A percentile compares a stretch with the other conserved stretches of the same genome.
phyloP scores from a whole-genome alignment of 352 stramenopile genomes.

The Pythium aristosporum region DNA sequence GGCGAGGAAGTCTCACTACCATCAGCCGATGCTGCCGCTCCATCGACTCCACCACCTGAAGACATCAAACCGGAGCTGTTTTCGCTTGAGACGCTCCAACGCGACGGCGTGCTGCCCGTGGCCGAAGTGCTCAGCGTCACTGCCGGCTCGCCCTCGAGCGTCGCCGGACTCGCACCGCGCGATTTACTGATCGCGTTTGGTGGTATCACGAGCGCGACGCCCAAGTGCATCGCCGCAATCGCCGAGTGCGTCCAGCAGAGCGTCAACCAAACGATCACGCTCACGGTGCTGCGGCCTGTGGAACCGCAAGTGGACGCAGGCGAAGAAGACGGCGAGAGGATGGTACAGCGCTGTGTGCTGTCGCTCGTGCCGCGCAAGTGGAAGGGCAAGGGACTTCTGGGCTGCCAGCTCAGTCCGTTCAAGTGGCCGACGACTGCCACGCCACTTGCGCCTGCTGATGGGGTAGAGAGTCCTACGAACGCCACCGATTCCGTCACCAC shows the following conservation, averaged over 20 bases:
- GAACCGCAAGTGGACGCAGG: conserved; percentile 17
- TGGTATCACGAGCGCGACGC: conserved; percentile 39
- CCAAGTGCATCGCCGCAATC: conserved; percentile 55
- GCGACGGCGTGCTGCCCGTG: conserved; percentile 31
- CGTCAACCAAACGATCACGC: conserved; percentile 35
- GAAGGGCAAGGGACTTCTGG: conserved; percentile 61
- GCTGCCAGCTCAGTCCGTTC: conserved; percentile 61
- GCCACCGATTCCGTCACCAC: neutral
- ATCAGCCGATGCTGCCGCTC: neutral
- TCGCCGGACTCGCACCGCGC: conserved; percentile 36
- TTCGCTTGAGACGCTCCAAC: neutral
- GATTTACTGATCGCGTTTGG: conserved; percentile 58
- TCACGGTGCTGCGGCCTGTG: conserved; percentile 36
- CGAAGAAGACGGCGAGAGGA: neutral
- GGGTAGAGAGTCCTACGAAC: neutral
- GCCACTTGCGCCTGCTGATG: neutral
- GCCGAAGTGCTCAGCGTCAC: conserved; percentile 48
- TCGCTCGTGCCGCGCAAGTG: conserved; percentile 45
- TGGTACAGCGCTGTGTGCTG: conserved; percentile 12
- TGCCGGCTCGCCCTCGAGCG: conserved; percentile 42
- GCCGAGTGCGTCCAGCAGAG: conserved; percentile 47
- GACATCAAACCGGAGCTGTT: conserved; percentile 9
- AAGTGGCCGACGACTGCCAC: conserved; percentile 37
- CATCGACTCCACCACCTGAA: neutral
- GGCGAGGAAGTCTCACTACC: neutral